Conservation (phyloP, 371 early-diverging fungal genomes). For the Rhizopus stolonifer region DNA sequence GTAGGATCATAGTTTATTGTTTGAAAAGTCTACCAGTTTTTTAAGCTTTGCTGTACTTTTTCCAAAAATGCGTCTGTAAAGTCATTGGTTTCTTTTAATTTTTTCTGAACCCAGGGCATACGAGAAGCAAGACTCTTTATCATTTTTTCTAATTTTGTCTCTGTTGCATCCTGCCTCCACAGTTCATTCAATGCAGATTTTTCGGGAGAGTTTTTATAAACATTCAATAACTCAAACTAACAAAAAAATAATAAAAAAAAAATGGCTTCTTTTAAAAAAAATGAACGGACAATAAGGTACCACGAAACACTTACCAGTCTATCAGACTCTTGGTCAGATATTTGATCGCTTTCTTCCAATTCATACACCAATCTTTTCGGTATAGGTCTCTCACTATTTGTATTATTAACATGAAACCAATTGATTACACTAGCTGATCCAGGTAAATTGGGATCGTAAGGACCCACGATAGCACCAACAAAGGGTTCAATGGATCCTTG, state of each 20-base stretch:
- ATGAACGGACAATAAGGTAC: no score
- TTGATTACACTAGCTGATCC: slow-evolving; percentile 77
- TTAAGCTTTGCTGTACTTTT: slow-evolving; percentile 16
- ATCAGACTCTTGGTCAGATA: slow-evolving; percentile 51
- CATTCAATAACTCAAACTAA: slow-evolving; percentile 58
- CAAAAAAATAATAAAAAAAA: neutral
- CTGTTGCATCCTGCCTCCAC: slow-evolving; percentile 70
- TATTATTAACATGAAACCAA: slow-evolving; percentile 72
- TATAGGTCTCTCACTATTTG: slow-evolving; percentile 44
- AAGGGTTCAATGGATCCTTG: slow-evolving; percentile 65
- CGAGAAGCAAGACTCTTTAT: slow-evolving; percentile 67
- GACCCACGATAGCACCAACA: slow-evolving; percentile 89
- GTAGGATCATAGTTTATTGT: neutral
- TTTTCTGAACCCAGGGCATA: slow-evolving; percentile 72
- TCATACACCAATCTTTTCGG: slow-evolving; percentile 71
- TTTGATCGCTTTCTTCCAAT: slow-evolving; percentile 44
- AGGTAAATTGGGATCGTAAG: slow-evolving; percentile 82
- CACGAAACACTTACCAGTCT: slow-evolving; percentile 44
- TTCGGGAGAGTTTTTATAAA: slow-evolving; percentile 57
- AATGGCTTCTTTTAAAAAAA: neutral
- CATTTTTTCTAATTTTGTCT: slow-evolving; percentile 70
- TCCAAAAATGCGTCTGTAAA: slow-evolving; percentile 12
- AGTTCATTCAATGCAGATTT: slow-evolving; percentile 62
- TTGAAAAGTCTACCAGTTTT: slow-evolving; percentile 24
- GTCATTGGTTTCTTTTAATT: slow-evolving; percentile 5